These are phyloP conservation scores for Ceriops zippeliana DNA, from an alignment of 345 rosid species.

Conservation along the genomic window DNA sequence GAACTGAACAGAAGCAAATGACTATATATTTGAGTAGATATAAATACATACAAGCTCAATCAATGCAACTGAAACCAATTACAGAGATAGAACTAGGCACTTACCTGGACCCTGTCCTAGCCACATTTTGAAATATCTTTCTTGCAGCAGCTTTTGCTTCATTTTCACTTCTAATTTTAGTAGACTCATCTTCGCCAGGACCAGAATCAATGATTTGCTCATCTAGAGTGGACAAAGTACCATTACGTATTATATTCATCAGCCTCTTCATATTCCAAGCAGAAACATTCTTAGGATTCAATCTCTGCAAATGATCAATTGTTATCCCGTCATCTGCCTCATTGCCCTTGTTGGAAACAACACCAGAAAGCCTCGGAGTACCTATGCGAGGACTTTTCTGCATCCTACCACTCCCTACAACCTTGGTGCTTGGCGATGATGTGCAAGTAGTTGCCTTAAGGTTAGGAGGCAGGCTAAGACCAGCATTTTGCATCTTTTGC, in stretches of 20 bases:
- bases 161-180: conserved; percentile 28
- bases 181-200: conserved; percentile 28
- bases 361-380: conserved; percentile 23
- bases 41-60: neutral
- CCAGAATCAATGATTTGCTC: conserved; percentile 18
- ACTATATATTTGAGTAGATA: neutral
- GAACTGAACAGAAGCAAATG: neutral
- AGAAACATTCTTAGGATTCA: conserved; percentile 31
- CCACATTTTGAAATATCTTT: conserved; percentile 32
- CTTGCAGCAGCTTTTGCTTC: conserved; percentile 35
- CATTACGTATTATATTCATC: conserved; percentile 27
- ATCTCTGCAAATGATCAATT: conserved; percentile 28
- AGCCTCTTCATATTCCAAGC: conserved; percentile 42
- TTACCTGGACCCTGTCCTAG: conserved; percentile 29
- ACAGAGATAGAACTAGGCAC: neutral
- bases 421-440: conserved; percentile 7
- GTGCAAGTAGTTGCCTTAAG: conserved; percentile 10
- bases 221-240: conserved; percentile 29
- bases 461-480: conserved; percentile 20
- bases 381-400: conserved; percentile 27
- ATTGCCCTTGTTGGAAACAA: conserved; percentile 13
- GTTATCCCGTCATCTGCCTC: conserved; percentile 26
- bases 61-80: neutral
- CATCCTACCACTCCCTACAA: conserved; percentile 22
- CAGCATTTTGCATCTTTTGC: conserved; percentile 25